Base-by-base conservation (phyloP, 352 stramenopile genomes). In the Phytophthora sp. region DNA sequence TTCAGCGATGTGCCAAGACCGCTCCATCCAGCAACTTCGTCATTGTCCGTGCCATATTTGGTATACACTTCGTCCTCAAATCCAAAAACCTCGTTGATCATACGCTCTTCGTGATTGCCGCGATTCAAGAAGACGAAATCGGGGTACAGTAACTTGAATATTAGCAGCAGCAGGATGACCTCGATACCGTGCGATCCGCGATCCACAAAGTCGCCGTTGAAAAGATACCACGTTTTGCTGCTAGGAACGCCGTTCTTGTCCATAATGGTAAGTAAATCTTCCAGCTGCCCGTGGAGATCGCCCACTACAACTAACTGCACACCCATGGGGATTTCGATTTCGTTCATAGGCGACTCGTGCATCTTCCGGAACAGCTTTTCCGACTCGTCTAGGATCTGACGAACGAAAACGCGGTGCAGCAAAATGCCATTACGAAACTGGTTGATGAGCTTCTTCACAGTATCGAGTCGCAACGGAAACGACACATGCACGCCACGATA, bases 181-280 rank as follows among this genome's bases (percentile, higher is more conserved):
- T 99, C 95, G n/a, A 97, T 81, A 20, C 94, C 93, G 27, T 98
- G 84, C 1, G 77, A 87, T 4, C 96, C 96, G 1, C 96, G 87
- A 72, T 99, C 96, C 20, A 98, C 96, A 64, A 98, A 98, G 62
- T 99, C 95, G 3, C 96, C 96, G 53, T 99, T 99, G 68, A 99
- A 98, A 0, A 99, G 67, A 67, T 98, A 98, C 79, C 84, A 91
- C 39, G 91, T 98, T 42, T 91, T 94, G 15, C 72, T 58, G 38
- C 74, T 92, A 1, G 96, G 95, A 17, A 95, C 68, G 12, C 93
- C 93, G 53, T 96, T 97, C 66, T 96, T 88, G 52, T 91, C 92
- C 37, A 99, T 83, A 32, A 98, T 98, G 2, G 92, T 96, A 9
- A 97, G 84, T 23, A 99, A 69, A 56, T 99, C 96, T 60, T 97